phyloP scores from a whole-genome alignment of 1,139 yeast genomes.

The Scheffersomyces lignicola region DNA sequence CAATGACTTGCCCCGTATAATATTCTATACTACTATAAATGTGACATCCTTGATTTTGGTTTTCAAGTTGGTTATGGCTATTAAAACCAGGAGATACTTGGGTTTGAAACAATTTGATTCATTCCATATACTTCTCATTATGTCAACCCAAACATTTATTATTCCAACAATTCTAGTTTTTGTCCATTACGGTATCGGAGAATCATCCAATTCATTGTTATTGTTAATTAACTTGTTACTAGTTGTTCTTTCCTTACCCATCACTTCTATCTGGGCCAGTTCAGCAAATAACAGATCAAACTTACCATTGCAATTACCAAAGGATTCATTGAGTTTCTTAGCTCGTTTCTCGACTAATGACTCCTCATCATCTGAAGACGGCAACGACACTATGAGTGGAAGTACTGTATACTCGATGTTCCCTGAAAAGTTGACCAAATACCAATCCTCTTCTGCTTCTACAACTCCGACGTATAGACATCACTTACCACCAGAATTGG shows the following conservation, averaged over 20 bases:
- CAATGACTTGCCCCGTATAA: conserved; percentile 53
- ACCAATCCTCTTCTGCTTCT: conserved; percentile 8
- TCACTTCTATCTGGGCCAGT: conserved; percentile 86
- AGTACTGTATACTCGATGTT: conserved; percentile 17
- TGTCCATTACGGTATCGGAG: conserved; percentile 37
- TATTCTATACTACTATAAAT: conserved; percentile 69
- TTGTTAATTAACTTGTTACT: conserved; percentile 27
- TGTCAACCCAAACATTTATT: conserved; percentile 80
- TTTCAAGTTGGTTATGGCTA: conserved; percentile 63
- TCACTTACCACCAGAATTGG: conserved; percentile 1
- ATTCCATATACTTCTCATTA: conserved; percentile 74
- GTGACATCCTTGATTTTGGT: conserved; percentile 60
- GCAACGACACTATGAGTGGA: conserved; percentile 14
- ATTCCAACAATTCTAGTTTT: conserved; percentile 73
- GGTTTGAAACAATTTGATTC: conserved; percentile 84
- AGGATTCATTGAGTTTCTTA: conserved; percentile 9
- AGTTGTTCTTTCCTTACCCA: conserved; percentile 67
- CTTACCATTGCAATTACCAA: neutral
- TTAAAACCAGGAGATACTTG: conserved; percentile 66
- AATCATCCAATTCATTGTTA: conserved; percentile 16
- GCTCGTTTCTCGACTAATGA: conserved; percentile 3
- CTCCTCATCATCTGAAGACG: conserved; percentile 10
- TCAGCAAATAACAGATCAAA: conserved; percentile 43
- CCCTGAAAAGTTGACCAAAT: conserved; percentile 18
- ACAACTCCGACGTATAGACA: neutral